These are phyloP conservation scores for Kwoniella europaea DNA, from an alignment of 768 basidiomycete genomes.

Conservation along the genomic window DNA sequence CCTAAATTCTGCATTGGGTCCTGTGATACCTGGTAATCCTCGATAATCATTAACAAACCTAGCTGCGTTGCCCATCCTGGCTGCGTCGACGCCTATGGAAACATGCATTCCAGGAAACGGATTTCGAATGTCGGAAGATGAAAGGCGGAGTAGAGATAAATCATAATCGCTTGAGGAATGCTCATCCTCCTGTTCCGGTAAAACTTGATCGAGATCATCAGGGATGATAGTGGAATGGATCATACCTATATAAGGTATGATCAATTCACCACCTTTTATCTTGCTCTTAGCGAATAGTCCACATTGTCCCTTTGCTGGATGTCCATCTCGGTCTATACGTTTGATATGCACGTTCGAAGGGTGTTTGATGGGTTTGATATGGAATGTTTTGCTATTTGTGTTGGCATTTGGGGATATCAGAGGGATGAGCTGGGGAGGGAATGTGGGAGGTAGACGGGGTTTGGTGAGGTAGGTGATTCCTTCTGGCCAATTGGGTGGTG, in stretches of 20 bases:
- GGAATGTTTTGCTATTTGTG: slow-evolving; percentile 20
- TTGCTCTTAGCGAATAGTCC: slow-evolving; percentile 80
- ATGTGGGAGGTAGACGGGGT: slow-evolving; percentile 67
- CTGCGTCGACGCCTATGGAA: slow-evolving; percentile 77
- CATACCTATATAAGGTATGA: slow-evolving; percentile 82
- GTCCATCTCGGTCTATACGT: slow-evolving; percentile 61
- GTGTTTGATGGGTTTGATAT: slow-evolving; percentile 31
- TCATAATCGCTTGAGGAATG: slow-evolving; percentile 71
- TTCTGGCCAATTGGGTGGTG: slow-evolving; percentile 65
- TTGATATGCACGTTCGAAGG: slow-evolving; percentile 65
- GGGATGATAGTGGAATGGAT: slow-evolving; percentile 75
- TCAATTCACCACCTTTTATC: slow-evolving; percentile 69
- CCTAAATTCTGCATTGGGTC: slow-evolving; percentile 54
- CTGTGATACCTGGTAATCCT: slow-evolving; percentile 63
- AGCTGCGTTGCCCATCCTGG: slow-evolving; percentile 77
- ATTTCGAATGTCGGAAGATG: slow-evolving; percentile 36
- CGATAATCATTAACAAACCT: slow-evolving; percentile 91
- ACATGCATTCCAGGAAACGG: slow-evolving; percentile 49
- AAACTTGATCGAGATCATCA: slow-evolving; percentile 35
- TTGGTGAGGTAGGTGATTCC: slow-evolving; percentile 65
- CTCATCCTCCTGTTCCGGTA: slow-evolving; percentile 5
- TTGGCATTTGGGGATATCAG: slow-evolving; percentile 18
- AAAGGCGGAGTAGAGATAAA: slow-evolving; percentile 65
- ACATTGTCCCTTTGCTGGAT: slow-evolving; percentile 78
- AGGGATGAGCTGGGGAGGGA: slow-evolving; percentile 58